These are phyloP conservation scores for Talaromyces liani DNA, from an alignment of 495 filamentous ascomycete genomes.

Conservation along the genomic window DNA sequence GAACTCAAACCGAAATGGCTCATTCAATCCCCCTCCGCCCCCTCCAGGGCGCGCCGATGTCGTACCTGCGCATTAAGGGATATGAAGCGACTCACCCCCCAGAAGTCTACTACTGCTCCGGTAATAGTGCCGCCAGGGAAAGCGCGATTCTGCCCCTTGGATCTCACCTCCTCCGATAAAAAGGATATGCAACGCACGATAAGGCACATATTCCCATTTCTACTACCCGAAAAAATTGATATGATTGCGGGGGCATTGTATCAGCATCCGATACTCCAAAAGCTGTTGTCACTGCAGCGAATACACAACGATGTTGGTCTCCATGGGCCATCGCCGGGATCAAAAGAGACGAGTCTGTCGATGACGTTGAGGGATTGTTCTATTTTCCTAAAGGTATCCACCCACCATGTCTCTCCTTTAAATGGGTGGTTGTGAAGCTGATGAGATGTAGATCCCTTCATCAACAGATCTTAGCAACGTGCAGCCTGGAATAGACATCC, in stretches of 20 bases:
- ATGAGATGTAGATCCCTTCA: background rate
- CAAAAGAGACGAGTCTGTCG: slow-evolving; percentile 40
- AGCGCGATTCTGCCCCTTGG: slow-evolving; percentile 49
- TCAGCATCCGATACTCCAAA: slow-evolving; percentile 27
- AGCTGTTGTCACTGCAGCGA: slow-evolving; percentile 28
- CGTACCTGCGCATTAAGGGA: slow-evolving; percentile 78
- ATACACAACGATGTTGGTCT: slow-evolving; percentile 29
- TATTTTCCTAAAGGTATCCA: slow-evolving; percentile 61
- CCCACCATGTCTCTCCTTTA: background rate
- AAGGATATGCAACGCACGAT: slow-evolving; percentile 30
- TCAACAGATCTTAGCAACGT: background rate
- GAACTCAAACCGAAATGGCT: slow-evolving; percentile 98
- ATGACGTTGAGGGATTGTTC: slow-evolving; percentile 92
- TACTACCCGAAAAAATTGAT: background rate
- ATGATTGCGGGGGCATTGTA: slow-evolving; percentile 27
- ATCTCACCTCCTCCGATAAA: slow-evolving; percentile 38
- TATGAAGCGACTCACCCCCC: slow-evolving; percentile 29
- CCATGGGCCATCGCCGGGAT: slow-evolving; percentile 23
- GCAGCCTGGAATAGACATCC: slow-evolving; percentile 49
- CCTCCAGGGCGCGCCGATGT: slow-evolving; percentile 56
- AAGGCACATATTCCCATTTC: background rate
- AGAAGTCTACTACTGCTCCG: background rate
- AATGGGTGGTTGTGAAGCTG: background rate
- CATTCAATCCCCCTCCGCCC: slow-evolving; percentile 71
- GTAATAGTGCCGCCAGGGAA: slow-evolving; percentile 8